Percentiles rank a stretch among this genome's conserved stretches.
These are phyloP conservation scores for Colletotrichum sp. DNA, from an alignment of 2,329 filamentous ascomycete species.

Conservation along the genomic window DNA sequence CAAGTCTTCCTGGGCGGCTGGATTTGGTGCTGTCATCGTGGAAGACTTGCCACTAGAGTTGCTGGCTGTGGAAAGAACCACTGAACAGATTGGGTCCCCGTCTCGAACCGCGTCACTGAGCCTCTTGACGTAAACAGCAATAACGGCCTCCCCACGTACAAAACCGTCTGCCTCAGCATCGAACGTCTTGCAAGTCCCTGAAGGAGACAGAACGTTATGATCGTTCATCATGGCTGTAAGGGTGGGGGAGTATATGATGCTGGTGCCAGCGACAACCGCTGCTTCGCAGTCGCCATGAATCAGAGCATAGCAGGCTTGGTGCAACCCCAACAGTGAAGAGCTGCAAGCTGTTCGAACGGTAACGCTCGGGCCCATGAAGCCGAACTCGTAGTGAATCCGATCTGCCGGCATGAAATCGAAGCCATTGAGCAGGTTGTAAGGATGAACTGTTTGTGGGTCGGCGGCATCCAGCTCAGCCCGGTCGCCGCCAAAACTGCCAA, in stretches of 20 bases:
- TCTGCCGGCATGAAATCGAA: slow-evolving; percentile 25
- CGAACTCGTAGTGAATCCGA: slow-evolving; percentile 23
- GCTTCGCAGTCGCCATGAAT: slow-evolving; percentile 26
- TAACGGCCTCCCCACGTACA: slow-evolving; percentile 40
- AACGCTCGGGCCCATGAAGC: slow-evolving; percentile 34
- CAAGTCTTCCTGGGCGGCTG: slow-evolving; percentile 26
- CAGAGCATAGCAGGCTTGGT: slow-evolving; percentile 34
- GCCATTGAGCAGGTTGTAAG: slow-evolving; percentile 15
- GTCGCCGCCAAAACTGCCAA: slow-evolving; percentile 29
- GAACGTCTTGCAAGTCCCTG: slow-evolving; percentile 32
- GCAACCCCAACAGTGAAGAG: slow-evolving; percentile 30
- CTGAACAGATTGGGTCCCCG: slow-evolving; percentile 36
- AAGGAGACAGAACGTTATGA: slow-evolving; percentile 28
- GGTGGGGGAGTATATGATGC: slow-evolving; percentile 27
- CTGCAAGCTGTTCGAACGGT: slow-evolving; percentile 40
- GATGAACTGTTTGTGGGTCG: background rate
- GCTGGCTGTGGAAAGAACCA: slow-evolving; percentile 30
- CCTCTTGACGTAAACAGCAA: slow-evolving; percentile 41
- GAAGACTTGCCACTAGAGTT: slow-evolving; percentile 37
- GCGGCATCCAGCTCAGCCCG: slow-evolving; percentile 21
- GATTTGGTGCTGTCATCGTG: slow-evolving; percentile 42
- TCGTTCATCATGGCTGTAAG: slow-evolving; percentile 18
- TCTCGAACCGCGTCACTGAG: slow-evolving; percentile 42
- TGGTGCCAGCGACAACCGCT: slow-evolving; percentile 36
- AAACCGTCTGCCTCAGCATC: slow-evolving; percentile 49